Percentiles rank a stretch among this genome's conserved stretches.
Evolutionary conservation across 1,139 yeast genomes (phyloP).

Genomic region (Pichia terricola): DNA sequence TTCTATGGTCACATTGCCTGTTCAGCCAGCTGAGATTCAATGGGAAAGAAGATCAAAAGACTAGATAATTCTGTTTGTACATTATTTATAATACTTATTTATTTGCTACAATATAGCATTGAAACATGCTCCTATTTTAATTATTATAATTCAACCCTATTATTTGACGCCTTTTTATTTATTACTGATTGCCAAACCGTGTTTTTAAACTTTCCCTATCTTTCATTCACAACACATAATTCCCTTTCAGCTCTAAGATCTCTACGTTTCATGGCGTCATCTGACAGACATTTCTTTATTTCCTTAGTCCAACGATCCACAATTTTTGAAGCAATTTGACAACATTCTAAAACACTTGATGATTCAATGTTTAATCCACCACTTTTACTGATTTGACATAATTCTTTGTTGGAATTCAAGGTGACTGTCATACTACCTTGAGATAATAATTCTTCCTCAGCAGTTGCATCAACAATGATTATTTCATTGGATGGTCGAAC

Average conservation of each 20-base stretch:
- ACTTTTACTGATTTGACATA: constrained; percentile 81
- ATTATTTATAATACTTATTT: too few relatives aligned
- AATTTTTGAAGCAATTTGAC: constrained; percentile 53
- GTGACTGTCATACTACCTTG: constrained; percentile 81
- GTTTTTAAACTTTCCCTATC: too few relatives aligned
- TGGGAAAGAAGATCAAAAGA: constrained; percentile 42
- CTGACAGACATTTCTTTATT: constrained; percentile 47
- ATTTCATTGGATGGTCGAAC: constrained; percentile 36
- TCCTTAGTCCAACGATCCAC: constrained; percentile 58
- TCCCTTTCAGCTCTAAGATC: constrained; percentile 17
- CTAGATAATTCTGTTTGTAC: not conserved
- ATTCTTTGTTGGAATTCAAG: constrained; percentile 77
- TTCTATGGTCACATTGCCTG: constrained; percentile 90
- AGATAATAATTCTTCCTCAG: constrained; percentile 66
- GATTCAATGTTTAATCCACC: constrained; percentile 90
- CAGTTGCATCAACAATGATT: constrained; percentile 65
- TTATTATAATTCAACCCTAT: too few relatives aligned
- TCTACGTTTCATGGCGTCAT: constrained; percentile 35
- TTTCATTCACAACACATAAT: constrained; percentile 24
- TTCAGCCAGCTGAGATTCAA: constrained; percentile 63
- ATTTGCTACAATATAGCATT: too few relatives aligned
- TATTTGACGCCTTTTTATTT: too few relatives aligned
- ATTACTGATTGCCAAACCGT: too few relatives aligned
- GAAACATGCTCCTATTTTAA: too few relatives aligned
- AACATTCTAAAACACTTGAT: constrained; percentile 54